Percentiles rank a stretch among this genome's conserved stretches.
These are phyloP conservation scores for Dothideomycetes sp. DNA, from an alignment of 2,329 filamentous ascomycete species.

Conservation along the genomic window DNA sequence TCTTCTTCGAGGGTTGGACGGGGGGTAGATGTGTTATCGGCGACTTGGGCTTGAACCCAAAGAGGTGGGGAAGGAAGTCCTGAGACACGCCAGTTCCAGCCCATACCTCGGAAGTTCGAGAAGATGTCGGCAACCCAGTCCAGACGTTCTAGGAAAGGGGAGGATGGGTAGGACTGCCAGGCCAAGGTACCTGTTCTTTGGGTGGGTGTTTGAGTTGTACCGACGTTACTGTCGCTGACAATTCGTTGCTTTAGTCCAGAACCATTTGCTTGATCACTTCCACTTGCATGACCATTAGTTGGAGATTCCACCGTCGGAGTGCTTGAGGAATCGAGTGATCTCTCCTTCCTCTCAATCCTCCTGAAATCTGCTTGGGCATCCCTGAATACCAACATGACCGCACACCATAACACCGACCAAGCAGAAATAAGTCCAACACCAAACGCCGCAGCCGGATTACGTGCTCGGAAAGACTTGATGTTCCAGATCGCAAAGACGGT, in stretches of 20 bases:
- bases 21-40: constrained; percentile 20
- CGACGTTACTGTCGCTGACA: constrained; percentile 11
- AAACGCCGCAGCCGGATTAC: constrained; percentile 44
- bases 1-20: constrained; percentile 10
- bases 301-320: constrained; percentile 3
- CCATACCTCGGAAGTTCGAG: constrained; percentile 49
- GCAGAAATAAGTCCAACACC: constrained; percentile 45
- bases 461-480: constrained; percentile 37
- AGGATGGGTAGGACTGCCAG: constrained; percentile 46
- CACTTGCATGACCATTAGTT: constrained; percentile 6
- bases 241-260: constrained; percentile 11
- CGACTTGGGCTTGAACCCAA: constrained; percentile 31
- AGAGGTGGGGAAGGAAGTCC: constrained; percentile 38
- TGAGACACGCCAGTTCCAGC: constrained; percentile 50
- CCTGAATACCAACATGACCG: constrained; percentile 44
- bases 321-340: constrained; percentile 1
- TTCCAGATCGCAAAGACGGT: constrained; percentile 35
- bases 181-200: constrained; percentile 30
- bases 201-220: constrained; percentile 19
- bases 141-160: constrained; percentile 42
- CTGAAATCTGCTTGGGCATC: constrained; percentile 47
- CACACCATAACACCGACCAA: constrained; percentile 47
- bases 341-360: constrained; percentile 41
- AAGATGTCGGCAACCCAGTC: constrained; percentile 51
- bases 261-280: constrained; percentile 4